Evolutionary conservation across 768 basidiomycete genomes (phyloP).

Genomic region (Termitomyces sp.): DNA sequence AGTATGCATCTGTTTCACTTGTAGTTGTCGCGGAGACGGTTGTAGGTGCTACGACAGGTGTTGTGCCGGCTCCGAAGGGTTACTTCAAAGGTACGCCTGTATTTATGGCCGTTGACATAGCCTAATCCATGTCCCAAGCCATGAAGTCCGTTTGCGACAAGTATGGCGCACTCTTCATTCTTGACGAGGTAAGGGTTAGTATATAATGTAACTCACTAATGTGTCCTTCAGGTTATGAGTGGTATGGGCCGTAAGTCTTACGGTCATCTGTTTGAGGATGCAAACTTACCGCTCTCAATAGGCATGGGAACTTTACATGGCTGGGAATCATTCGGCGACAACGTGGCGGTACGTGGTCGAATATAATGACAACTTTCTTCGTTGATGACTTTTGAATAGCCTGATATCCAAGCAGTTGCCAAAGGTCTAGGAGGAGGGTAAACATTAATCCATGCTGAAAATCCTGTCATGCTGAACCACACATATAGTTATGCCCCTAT

Average conservation of each 20-base stretch:
- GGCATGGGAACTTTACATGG: constrained; percentile 86
- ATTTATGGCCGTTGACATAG: not conserved
- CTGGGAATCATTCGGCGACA: constrained; percentile 82
- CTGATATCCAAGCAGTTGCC: constrained; percentile 85
- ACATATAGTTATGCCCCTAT: constrained; percentile 67
- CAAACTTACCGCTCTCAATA: constrained; percentile 20
- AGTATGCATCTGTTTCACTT: not conserved
- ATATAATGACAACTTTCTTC: not conserved
- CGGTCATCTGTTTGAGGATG: not conserved
- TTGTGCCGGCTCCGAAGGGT: constrained; percentile 71
- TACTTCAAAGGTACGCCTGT: constrained; percentile 57
- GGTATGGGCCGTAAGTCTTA: constrained; percentile 75
- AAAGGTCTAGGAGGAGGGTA: constrained; percentile 90
- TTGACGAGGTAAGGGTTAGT: constrained; percentile 63
- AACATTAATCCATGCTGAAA: constrained; percentile 11
- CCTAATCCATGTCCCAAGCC: constrained; percentile 25
- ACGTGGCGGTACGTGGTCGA: constrained; percentile 36
- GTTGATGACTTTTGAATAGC: not conserved
- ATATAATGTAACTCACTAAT: not conserved
- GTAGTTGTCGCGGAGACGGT: constrained; percentile 83
- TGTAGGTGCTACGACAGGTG: constrained; percentile 81
- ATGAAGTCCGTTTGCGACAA: constrained; percentile 82
- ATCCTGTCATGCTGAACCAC: not conserved
- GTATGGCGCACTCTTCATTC: constrained; percentile 72
- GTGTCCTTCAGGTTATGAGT: constrained; percentile 59